A percentile compares a stretch with the other conserved stretches of the same genome.
Evolutionary conservation across 441 rosid genomes (phyloP).

Genomic region (Syzygium syzygioides): DNA sequence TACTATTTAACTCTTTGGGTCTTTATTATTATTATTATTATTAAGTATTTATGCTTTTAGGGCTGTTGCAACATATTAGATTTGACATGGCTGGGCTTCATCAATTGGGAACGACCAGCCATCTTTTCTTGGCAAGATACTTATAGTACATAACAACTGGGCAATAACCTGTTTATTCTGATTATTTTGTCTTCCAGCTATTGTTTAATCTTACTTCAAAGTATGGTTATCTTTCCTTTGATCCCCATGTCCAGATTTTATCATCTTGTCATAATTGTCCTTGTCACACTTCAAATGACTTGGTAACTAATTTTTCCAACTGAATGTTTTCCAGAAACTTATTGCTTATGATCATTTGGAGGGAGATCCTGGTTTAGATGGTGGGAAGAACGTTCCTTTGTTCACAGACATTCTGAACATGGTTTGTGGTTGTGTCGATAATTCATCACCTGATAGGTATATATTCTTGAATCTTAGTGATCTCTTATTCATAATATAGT

Average conservation of each 20-base stretch:
- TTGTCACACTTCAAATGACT: neutral
- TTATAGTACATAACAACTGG: neutral
- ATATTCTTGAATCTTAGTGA: constrained; percentile 4
- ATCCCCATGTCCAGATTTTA: neutral
- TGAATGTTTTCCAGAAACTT: constrained; percentile 62
- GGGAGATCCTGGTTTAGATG: constrained; percentile 98
- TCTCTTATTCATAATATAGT: neutral
- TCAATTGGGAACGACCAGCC: neutral
- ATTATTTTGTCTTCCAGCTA: neutral
- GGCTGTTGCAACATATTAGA: neutral
- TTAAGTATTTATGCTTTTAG: neutral
- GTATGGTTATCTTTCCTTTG: neutral
- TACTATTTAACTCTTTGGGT: neutral
- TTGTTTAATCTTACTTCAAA: neutral
- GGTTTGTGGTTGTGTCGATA: constrained; percentile 92
- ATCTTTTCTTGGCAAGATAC: neutral
- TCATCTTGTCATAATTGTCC: neutral
- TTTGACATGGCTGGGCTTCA: neutral
- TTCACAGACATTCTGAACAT: constrained; percentile 92
- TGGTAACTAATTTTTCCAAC: constrained; percentile 16
- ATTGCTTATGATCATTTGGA: constrained; percentile 98
- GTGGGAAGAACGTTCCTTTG: constrained; percentile 75
- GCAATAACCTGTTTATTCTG: neutral
- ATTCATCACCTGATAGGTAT: constrained; percentile 97
- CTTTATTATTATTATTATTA: neutral